Conservation (phyloP, 306 rosid genomes). For the Medicago arabica region DNA sequence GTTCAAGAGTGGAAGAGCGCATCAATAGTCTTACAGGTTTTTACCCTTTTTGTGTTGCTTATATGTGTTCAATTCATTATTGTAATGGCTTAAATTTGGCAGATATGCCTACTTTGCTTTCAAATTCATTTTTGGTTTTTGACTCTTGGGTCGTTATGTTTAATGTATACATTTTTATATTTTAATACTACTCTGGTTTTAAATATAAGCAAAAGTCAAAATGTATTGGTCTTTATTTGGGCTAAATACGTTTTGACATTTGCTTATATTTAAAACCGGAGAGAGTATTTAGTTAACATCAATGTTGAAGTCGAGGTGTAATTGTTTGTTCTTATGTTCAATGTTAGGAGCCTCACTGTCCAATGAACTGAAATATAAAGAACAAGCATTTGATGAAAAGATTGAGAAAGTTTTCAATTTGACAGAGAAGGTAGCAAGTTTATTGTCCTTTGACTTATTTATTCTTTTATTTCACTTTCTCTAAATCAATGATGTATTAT, state of each 20-base stretch:
- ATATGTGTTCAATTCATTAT: constrained; percentile 7
- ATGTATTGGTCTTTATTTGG: too few species aligned
- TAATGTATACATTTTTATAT: constrained; percentile 10
- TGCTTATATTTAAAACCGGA: too few species aligned
- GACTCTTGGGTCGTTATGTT: constrained; percentile 31
- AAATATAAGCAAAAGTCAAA: too few species aligned
- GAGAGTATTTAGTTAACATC: constrained; percentile 16
- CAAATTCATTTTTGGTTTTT: constrained; percentile 33
- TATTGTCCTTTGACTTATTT: constrained; percentile 1
- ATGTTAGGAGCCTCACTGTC: constrained; percentile 77
- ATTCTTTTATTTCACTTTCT: constrained; percentile 11
- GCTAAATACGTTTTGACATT: too few species aligned
- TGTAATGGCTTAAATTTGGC: constrained; percentile 40
- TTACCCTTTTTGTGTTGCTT: constrained; percentile 32
- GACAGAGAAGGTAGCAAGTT: constrained; percentile 64
- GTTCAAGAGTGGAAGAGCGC: constrained; percentile 68
- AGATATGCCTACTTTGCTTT: constrained; percentile 31
- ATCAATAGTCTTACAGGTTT: constrained; percentile 81
- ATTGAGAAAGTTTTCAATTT: constrained; percentile 72
- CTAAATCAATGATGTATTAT: constrained; percentile 31
- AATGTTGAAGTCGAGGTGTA: constrained; percentile 22
- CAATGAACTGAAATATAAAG: constrained; percentile 71
- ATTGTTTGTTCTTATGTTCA: constrained; percentile 37
- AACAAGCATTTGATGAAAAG: constrained; percentile 74
- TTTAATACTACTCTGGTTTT: background rate